Percentiles rank a stretch among this genome's conserved stretches.
Evolutionary conservation across 2,329 filamentous ascomycete genomes (phyloP).

Genomic region (Cercospora sojina): DNA sequence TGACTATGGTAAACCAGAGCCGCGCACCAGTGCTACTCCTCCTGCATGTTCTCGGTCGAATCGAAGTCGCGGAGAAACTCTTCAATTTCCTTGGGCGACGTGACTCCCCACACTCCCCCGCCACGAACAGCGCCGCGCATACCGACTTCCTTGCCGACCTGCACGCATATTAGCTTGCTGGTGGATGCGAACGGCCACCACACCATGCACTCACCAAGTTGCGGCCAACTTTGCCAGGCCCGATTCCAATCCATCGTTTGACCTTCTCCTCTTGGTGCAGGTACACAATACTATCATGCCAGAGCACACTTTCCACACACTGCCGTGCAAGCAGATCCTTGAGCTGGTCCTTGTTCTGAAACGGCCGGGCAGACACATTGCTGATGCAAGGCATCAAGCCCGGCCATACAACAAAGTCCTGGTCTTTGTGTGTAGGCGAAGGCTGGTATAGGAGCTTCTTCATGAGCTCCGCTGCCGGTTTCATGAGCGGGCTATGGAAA

Average conservation of each 20-base stretch:
- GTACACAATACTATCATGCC: conserved; percentile 93
- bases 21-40: conserved; percentile 33
- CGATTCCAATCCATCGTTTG: conserved; percentile 84
- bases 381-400: conserved; percentile 75
- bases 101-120: conserved; percentile 90
- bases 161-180: background rate
- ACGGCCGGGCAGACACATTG: conserved; percentile 81
- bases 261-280: conserved; percentile 81
- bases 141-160: conserved; percentile 79
- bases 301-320: conserved; percentile 86
- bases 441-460: conserved; percentile 59
- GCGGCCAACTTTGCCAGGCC: conserved; percentile 87
- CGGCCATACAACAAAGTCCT: conserved; percentile 73
- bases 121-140: conserved; percentile 63
- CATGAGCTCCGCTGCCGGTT: conserved; percentile 75
- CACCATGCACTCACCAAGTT: conserved; percentile 64
- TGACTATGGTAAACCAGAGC: background rate
- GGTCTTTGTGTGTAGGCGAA: conserved; percentile 55
- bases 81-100: conserved; percentile 63
- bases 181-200: background rate
- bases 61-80: conserved; percentile 48
- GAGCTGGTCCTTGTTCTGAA: conserved; percentile 69
- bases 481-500: conserved; percentile 91
- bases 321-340: conserved; percentile 76
- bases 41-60: conserved; percentile 44